phyloP scores from a whole-genome alignment of 768 basidiomycete species.

The Trametopsis cervina region DNA sequence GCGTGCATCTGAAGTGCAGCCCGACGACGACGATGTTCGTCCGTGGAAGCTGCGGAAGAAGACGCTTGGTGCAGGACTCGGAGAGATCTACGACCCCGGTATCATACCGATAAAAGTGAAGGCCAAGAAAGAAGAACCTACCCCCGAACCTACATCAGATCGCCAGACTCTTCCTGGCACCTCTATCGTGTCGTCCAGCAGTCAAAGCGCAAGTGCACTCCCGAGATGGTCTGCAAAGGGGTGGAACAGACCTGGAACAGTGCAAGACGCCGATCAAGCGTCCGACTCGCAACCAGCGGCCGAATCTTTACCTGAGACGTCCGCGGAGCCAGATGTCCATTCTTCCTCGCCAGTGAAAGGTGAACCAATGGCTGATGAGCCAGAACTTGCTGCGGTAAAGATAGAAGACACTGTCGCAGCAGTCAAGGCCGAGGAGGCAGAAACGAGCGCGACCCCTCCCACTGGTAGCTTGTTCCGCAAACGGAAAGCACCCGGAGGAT shows the following conservation, averaged over 20 bases:
- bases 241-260: slow-evolving; percentile 22
- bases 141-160: background rate
- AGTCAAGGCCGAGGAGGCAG: slow-evolving; percentile 7
- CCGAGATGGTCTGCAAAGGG: slow-evolving; percentile 23
- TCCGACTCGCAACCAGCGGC: background rate
- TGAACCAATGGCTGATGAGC: background rate
- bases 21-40: slow-evolving; percentile 46
- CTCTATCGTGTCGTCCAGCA: background rate
- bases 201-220: slow-evolving; percentile 7
- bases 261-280: background rate
- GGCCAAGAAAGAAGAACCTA: slow-evolving; percentile 38
- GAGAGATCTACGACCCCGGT: slow-evolving; percentile 79
- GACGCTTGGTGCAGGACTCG: slow-evolving; percentile 51
- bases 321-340: background rate
- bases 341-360: background rate
- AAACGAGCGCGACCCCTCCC: slow-evolving; percentile 3
- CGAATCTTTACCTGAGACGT: background rate
- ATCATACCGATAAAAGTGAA: slow-evolving; percentile 59
- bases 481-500: slow-evolving; percentile 19
- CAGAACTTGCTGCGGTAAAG: background rate
- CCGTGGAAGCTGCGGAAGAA: slow-evolving; percentile 66
- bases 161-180: background rate
- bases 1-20: slow-evolving; percentile 19
- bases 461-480: slow-evolving; percentile 22
- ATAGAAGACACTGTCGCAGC: background rate